Base-by-base conservation (phyloP, 495 filamentous ascomycete genomes). In the Extremus antarcticus region DNA sequence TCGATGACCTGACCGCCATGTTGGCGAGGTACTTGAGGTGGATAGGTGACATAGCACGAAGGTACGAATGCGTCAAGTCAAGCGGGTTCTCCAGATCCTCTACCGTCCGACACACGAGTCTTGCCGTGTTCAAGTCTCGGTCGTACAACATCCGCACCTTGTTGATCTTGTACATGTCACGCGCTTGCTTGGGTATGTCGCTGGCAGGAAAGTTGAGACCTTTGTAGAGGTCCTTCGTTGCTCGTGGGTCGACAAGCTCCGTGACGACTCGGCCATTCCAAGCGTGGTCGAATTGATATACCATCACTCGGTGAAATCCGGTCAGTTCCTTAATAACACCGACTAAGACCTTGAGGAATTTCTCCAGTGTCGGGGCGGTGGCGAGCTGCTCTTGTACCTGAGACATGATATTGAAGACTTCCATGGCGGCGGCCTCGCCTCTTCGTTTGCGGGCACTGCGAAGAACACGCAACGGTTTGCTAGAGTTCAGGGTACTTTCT, bases 261-360 rank as follows among this genome's bases (percentile, higher is more conserved):
- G 88, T 86, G 35, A 95, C 90, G 1, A 95, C 89, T 43, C 80
- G 79, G 0, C 89, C 90, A 65, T 94, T 94, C 73, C 82, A 91
- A 1, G 73, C 66, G 43, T 79, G 74, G 65, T 97, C 90, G 58
- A 95, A 97, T 62, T 94, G 89, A 67, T 95, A 95, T 16, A 97
- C 78, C 84, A 95, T 86, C 10, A 95, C 86, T 1, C 90, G 86
- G 61, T 95, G 89, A 60, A 96, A 97, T 0, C 90, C 90, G 0
- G 88, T 94, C 25, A 97, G 67, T 57, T 95, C 90, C 63, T 94
- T 89, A 20, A 92, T 73, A 3, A 70, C 82, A n/a, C 87, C 85
- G 0, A 89, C 82, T 32, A 88, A 61, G 38, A 88, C 76, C 60
- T 87, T 86, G 7, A 90, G 68, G 53, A 90, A 86, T 16, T 50